Conservation (phyloP, 2,329 filamentous ascomycete species). For the Aureobasidium subglaciale region DNA sequence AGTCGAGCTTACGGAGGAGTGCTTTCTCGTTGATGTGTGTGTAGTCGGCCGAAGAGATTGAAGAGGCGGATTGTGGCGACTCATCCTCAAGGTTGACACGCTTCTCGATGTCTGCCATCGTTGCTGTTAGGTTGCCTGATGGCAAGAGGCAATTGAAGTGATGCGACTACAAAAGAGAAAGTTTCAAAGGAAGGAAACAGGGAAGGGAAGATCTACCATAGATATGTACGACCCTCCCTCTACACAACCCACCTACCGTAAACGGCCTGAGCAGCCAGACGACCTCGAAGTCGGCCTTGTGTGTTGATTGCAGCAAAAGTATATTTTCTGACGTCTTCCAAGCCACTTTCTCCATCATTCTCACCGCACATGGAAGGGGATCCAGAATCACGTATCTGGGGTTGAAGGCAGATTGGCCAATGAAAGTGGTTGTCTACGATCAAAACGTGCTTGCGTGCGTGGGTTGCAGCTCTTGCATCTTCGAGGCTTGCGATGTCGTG, state of each 20-base stretch:
- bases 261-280: background rate
- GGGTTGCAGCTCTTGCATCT: slow-evolving; percentile 5
- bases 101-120: slow-evolving; percentile 9
- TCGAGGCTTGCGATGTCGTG: slow-evolving; percentile 11
- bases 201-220: background rate
- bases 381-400: background rate
- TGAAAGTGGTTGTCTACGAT: background rate
- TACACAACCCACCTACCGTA: background rate
- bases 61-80: background rate
- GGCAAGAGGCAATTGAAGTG: background rate
- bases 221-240: background rate
- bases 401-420: background rate
- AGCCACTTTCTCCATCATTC: background rate
- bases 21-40: slow-evolving; percentile 47
- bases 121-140: background rate
- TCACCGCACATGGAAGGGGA: background rate
- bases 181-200: background rate
- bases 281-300: background rate
- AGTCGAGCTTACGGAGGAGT: slow-evolving; percentile 50
- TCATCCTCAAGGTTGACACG: background rate
- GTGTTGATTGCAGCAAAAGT: background rate
- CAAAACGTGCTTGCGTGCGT: background rate
- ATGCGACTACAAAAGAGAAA: background rate
- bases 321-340: slow-evolving; percentile 10
- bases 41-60: slow-evolving; percentile 20